Evolutionary conservation across 345 rosid genomes (phyloP).

Genomic region (Cochlearia excelsa): DNA sequence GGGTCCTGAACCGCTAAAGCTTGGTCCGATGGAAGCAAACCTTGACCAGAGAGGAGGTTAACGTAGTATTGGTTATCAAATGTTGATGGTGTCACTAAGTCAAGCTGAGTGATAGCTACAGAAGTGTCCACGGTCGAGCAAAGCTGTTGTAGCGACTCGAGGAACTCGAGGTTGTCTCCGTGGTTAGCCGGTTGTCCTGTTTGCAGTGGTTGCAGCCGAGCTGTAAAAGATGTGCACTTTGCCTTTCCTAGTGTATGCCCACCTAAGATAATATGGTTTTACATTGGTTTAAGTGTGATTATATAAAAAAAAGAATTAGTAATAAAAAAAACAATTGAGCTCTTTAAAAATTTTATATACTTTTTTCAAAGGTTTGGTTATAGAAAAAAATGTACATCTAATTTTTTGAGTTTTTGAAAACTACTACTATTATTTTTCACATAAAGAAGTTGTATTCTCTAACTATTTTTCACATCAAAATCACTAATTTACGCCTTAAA

Average conservation of each 20-base stretch:
- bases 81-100: constrained; percentile 63
- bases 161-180: constrained; percentile 52
- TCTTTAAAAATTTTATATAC: too few relatives aligned
- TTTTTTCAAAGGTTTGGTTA: too few relatives aligned
- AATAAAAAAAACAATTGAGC: too few relatives aligned
- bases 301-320: too few relatives aligned
- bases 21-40: constrained; percentile 80
- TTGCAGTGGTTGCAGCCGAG: constrained; percentile 45
- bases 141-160: constrained; percentile 59
- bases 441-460: too few relatives aligned
- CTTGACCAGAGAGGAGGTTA: constrained; percentile 71
- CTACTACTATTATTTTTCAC: too few relatives aligned
- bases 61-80: constrained; percentile 83
- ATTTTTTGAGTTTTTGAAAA: too few relatives aligned
- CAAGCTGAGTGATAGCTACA: constrained; percentile 53
- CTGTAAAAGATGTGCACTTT: constrained; percentile 61
- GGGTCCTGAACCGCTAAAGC: constrained; percentile 50
- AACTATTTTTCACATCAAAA: too few relatives aligned
- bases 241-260: constrained; percentile 85
- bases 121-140: constrained; percentile 40
- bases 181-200: constrained; percentile 37
- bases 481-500: too few relatives aligned
- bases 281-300: too few relatives aligned
- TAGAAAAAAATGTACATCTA: too few relatives aligned
- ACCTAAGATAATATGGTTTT: constrained; percentile 40